Evolutionary conservation across 2,329 filamentous ascomycete species (phyloP).

Genomic region (Alternaria sp.): DNA sequence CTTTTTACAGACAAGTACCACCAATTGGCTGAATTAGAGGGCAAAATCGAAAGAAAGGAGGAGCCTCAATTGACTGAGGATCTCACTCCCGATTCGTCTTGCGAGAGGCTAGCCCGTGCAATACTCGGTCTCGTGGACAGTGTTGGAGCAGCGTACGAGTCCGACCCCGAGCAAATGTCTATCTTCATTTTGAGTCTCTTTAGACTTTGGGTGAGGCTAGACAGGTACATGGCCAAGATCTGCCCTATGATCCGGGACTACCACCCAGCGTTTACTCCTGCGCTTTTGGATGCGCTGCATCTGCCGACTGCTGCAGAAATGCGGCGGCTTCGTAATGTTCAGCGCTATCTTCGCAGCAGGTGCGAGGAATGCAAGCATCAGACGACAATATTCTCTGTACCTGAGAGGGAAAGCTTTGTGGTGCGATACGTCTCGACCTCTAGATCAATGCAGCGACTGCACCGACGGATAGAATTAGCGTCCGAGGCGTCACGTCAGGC

Average conservation of each 20-base stretch:
- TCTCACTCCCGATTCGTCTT: too few species aligned
- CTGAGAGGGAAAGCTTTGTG: constrained; percentile 54
- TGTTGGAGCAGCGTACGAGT: constrained; percentile 38
- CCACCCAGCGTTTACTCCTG: constrained; percentile 59
- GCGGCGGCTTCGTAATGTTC: too few species aligned
- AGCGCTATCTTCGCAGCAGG: too few species aligned
- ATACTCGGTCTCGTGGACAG: too few species aligned
- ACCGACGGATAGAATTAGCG: constrained; percentile 41
- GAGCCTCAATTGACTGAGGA: too few species aligned
- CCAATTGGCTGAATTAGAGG: neutral
- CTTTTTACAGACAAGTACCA: constrained; percentile 34
- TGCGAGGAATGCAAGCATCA: too few species aligned
- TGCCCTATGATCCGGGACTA: constrained; percentile 62
- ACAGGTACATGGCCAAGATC: constrained; percentile 53
- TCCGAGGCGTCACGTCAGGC: constrained; percentile 23
- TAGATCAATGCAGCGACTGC: constrained; percentile 35
- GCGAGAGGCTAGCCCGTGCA: too few species aligned
- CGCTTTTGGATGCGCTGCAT: constrained; percentile 61
- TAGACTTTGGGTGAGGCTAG: constrained; percentile 65
- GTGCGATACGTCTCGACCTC: constrained; percentile 53
- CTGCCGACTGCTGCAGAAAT: too few species aligned
- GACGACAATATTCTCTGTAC: constrained; percentile 41
- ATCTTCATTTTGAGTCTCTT: constrained; percentile 62
- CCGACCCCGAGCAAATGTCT: constrained; percentile 60
- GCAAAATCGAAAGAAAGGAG: too few species aligned